These are phyloP conservation scores for Suillus cothurnatus DNA, from an alignment of 768 basidiomycete genomes.

Conservation along the genomic window DNA sequence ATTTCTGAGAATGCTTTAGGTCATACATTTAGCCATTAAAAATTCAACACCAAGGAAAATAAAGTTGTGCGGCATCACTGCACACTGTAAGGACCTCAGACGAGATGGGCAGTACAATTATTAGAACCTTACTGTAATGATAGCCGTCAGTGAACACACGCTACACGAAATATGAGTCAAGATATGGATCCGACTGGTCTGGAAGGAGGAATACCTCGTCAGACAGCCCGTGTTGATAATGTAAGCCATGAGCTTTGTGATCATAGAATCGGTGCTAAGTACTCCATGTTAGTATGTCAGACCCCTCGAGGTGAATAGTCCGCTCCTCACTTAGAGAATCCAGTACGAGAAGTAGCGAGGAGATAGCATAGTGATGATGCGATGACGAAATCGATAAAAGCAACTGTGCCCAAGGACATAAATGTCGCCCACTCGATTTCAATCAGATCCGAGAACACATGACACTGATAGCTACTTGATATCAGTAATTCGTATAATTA, in stretches of 20 bases:
- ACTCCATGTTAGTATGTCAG: background rate
- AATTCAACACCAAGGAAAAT: background rate
- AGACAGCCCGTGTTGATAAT: background rate
- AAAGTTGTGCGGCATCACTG: background rate
- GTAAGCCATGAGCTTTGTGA: background rate
- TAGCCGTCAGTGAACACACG: background rate
- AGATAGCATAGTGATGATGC: slow-evolving; percentile 2
- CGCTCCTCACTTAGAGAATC: background rate
- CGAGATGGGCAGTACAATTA: background rate
- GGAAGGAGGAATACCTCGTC: background rate
- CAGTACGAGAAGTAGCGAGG: background rate
- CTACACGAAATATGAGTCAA: background rate
- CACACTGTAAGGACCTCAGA: background rate
- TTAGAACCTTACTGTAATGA: background rate
- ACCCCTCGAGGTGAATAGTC: background rate
- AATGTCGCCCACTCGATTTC: background rate
- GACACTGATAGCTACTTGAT: background rate
- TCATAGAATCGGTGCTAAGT: background rate
- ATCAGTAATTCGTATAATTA: background rate
- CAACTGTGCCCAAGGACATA: background rate
- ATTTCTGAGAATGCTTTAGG: background rate
- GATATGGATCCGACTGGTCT: background rate
- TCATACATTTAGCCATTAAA: background rate
- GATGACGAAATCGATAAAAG: background rate
- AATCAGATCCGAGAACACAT: background rate